Conservation (phyloP, 352 stramenopile genomes). For the Pseudoperonospora humuli region DNA sequence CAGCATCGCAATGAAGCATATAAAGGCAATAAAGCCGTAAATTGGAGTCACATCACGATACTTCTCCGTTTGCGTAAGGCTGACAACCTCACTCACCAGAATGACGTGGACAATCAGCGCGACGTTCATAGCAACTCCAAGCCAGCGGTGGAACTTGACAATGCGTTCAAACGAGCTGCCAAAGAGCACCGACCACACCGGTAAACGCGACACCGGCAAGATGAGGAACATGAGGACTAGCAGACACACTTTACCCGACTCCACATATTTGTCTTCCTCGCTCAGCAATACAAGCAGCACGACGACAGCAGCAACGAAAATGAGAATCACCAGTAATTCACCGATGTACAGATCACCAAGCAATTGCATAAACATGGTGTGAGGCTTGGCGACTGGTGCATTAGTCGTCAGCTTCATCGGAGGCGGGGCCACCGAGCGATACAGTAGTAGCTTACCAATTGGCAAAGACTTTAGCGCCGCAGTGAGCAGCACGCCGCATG, state of each 20-base stretch:
- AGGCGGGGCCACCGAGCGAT: conserved; percentile 37
- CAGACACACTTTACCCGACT: conserved; percentile 48
- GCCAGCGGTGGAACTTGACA: conserved; percentile 80
- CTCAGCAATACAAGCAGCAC: conserved; percentile 34
- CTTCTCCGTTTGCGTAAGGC: conserved; percentile 32
- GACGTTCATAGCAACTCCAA: conserved; percentile 53
- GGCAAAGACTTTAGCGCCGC: conserved; percentile 29
- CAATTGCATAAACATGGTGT: conserved; percentile 44
- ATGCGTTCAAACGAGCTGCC: conserved; percentile 74
- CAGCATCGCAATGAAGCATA: conserved; percentile 47
- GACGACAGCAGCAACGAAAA: conserved; percentile 48
- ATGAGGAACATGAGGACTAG: conserved; percentile 79
- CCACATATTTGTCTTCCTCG: conserved; percentile 27
- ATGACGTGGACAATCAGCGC: conserved; percentile 56
- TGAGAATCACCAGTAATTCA: conserved; percentile 54
- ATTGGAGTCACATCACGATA: conserved; percentile 51
- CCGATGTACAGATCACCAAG: conserved; percentile 51
- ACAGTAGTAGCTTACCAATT: conserved; percentile 35
- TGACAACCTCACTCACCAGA: conserved; percentile 33
- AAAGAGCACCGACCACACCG: conserved; percentile 63
- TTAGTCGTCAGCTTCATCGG: conserved; percentile 53
- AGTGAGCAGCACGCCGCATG: conserved; percentile 46
- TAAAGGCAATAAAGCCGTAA: conserved; percentile 54
- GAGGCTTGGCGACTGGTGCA: conserved; percentile 24
- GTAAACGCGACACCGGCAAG: conserved; percentile 49